Evolutionary conservation across 495 filamentous ascomycete genomes (phyloP), one percentile per base, ranked within the genome.

Genomic region (Penicillium cinerascens): DNA sequence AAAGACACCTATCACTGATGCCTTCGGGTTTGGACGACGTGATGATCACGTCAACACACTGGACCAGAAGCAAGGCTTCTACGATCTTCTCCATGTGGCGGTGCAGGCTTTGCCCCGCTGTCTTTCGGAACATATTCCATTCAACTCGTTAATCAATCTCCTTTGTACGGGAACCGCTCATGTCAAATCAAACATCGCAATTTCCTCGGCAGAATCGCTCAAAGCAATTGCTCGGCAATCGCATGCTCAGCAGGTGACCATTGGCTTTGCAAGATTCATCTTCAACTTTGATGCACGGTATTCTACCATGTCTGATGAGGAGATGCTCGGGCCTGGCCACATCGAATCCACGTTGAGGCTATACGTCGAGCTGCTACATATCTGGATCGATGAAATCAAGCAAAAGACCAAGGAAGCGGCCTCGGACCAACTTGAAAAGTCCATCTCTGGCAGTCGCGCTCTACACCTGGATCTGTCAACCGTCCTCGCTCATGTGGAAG

Each of bases 221-320:
- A 97, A 96, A 68, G 90, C 92, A 1, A 97, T 98, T 61, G 93
- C 95, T 7, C 81, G 89, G 16, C 92, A 98, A 65, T 88, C 85
- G 7, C 88, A 96, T 71, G 92, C 93, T 1, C 92, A 97, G 60
- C 89, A 91, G 67, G 92, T 98, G 20, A 97, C 92, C 2, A 95
- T 96, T 63, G 91, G 95, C 4, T 98, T 97, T 72, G 88, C 92
- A 15, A 76, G 91, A 36, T 98, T 97, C 58, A 97, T 98, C 27
- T 97, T 99, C 74, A 95, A 90, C 47, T 97, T 97, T 63, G 95
- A 99, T 69, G 90, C 92, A 56, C 86, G 90, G 23, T 97, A 97
- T 68, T 89, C 92, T 1, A 97, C 93, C 18, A 96, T 96, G 87
- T 95, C 92, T 8, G 95, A 97, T 60, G 91, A 96, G 39, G 93